These are phyloP conservation scores for Tylopilus cervinicoccineus DNA, from an alignment of 768 basidiomycete species.

Conservation along the genomic window DNA sequence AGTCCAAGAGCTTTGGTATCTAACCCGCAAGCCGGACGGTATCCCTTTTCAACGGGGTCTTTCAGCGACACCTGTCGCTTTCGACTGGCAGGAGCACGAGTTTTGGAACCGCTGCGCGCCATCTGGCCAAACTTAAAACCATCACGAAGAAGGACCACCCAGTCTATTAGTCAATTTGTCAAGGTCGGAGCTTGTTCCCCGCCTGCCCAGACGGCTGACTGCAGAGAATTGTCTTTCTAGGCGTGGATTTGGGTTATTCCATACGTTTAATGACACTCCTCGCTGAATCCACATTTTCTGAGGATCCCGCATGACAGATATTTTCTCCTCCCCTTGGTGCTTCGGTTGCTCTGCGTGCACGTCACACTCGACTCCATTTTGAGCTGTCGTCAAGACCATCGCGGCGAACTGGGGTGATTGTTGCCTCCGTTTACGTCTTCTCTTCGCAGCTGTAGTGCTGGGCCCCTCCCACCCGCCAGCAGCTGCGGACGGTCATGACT, in stretches of 20 bases:
- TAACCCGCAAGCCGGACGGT: conserved; percentile 37
- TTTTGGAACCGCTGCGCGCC: conserved; percentile 47
- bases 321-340: background rate
- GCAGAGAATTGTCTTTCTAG: conserved; percentile 8
- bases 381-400: conserved; percentile 2
- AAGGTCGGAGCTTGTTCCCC: conserved; percentile 21
- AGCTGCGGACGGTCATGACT: conserved; percentile 8
- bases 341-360: background rate
- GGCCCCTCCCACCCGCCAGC: background rate
- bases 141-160: conserved; percentile 5
- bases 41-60: conserved; percentile 31
- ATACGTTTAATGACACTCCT: conserved; percentile 6
- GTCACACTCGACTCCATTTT: conserved; percentile 3
- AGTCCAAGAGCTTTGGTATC: conserved; percentile 63
- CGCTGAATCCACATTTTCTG: conserved; percentile 6
- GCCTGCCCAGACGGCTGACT: conserved; percentile 11
- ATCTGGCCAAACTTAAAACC: conserved; percentile 13
- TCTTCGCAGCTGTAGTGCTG: conserved; percentile 4
- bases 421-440: conserved; percentile 14
- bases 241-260: conserved; percentile 18
- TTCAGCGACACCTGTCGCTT: conserved; percentile 41
- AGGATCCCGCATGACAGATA: background rate
- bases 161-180: conserved; percentile 17
- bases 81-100: conserved; percentile 53
- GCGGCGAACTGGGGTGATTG: conserved; percentile 6